Base-by-base conservation (phyloP, 495 filamentous ascomycete species). In the Clavariopsis aquatica region DNA sequence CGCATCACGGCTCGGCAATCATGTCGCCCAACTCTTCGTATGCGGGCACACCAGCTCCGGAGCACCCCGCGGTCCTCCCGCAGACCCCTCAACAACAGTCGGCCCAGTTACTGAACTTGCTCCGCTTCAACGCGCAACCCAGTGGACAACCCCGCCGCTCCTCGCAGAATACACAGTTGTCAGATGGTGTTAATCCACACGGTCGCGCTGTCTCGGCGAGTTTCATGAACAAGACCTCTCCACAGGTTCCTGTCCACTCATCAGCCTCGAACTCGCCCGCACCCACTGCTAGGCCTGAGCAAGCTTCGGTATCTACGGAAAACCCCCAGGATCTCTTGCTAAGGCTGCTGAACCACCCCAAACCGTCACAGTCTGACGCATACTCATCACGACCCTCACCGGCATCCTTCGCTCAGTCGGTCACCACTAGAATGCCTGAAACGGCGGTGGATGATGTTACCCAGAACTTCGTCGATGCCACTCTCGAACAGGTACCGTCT, bases 71-170 rank as follows among this genome's bases (percentile, higher is more conserved):
- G 22, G 54, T 49, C 43, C 38, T 29, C 17, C 52, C 46, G 41
- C 63, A 53, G 31, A 60, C 57, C 0, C 49, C 46, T 24, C 62
- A 65, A 22, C 64, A 90, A 72, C 85, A 79, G 78, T 87, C 81
- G 55, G 85, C 76, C 49, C 91, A 87, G 71, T 77, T 98, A 66
- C 81, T 98, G 72, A 94, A 88, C 70, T 82, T 98, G 43, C 83
- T 98, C 52, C 92, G 92, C 77, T 96, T 92, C 77, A 91, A 84
- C 68, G 52, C 60, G 24, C 62, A 60, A 45, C 24, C 28, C 24
- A 54, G 27, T 38, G n/a, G 53, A 22, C 69, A 75, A 1, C 31
- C 69, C 36, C 53, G 41, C 10, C 59, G 60, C 46, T 52, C 62
- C 19, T 57, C 63, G 26, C 54, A 57, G 13, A 49, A 47, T 15